Conservation (phyloP, 2,329 filamentous ascomycete genomes). For the Fusarium sp. region DNA sequence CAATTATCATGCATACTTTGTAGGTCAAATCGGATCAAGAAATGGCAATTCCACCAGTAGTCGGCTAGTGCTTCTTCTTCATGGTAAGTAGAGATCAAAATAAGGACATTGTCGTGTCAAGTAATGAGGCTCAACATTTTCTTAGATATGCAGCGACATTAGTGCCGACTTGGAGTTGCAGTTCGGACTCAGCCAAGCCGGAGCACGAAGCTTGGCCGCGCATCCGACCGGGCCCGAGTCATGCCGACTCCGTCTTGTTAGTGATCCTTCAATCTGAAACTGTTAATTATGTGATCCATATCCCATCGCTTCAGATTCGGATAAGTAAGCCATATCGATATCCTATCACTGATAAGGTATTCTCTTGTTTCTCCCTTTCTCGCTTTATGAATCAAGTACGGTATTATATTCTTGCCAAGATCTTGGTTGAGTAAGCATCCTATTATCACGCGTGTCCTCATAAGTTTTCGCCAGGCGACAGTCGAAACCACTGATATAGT, state of each 20-base stretch:
- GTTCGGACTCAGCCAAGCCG: not conserved
- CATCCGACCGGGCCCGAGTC: not conserved
- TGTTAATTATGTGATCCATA: not conserved
- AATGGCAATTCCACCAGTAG: not conserved
- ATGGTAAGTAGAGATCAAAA: not conserved
- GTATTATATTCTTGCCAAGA: not conserved
- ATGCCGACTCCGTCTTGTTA: not conserved
- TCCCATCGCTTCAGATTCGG: not conserved
- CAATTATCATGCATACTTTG: not conserved
- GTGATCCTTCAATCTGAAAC: not conserved
- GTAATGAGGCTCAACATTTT: not conserved
- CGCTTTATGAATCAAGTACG: too few relatives aligned
- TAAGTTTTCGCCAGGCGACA: not conserved
- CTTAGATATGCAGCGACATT: not conserved
- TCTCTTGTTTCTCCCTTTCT: not conserved
- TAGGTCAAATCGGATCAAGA: not conserved
- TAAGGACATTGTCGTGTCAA: not conserved
- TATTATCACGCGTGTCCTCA: not conserved
- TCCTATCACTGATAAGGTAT: not conserved
- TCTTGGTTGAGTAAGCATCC: not conserved
- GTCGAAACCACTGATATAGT: not conserved
- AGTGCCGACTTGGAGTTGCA: not conserved
- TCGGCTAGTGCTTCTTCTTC: not conserved
- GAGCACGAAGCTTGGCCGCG: not conserved
- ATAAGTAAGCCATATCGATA: not conserved